A percentile compares a stretch with the other conserved stretches of the same genome.
Evolutionary conservation across 163 green algal species (phyloP).

Genomic region (Volvox carteri): DNA sequence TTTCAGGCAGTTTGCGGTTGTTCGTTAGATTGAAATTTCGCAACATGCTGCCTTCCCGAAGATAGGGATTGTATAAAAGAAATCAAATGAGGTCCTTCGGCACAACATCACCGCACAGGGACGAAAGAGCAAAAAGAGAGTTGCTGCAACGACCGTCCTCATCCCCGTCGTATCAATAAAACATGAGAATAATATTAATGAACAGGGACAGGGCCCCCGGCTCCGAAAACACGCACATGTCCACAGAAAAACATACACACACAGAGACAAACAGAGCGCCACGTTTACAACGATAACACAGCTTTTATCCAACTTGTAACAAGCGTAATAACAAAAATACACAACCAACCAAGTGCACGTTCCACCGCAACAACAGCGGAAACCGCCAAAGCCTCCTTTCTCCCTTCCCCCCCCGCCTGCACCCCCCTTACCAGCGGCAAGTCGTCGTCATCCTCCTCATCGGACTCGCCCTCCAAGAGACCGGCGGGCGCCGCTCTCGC

Average conservation of each 20-base stretch:
- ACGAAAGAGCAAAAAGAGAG: neutral
- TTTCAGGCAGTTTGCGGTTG: neutral
- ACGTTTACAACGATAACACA: neutral
- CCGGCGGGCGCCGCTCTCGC: slow-evolving; percentile 21
- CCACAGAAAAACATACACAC: no score
- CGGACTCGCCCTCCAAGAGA: slow-evolving; percentile 48
- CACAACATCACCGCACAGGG: neutral
- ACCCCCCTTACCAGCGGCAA: slow-evolving; percentile 66
- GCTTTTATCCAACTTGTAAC: neutral
- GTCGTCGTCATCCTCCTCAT: slow-evolving; percentile 69
- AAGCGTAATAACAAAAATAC: neutral
- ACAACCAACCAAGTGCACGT: no score
- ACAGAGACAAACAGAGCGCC: neutral
- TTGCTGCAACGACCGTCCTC: no score
- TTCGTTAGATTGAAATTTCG: neutral
- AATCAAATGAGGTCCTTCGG: neutral
- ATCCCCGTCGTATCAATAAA: no score
- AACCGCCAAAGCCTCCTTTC: no score
- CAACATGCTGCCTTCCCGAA: neutral
- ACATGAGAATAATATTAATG: no score
- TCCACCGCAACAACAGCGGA: no score
- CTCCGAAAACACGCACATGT: no score
- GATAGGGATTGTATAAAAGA: neutral
- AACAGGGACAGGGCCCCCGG: no score
- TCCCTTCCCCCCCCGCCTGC: no score